These are phyloP conservation scores for Achlya hypogyna DNA, from an alignment of 352 stramenopile genomes.

Conservation along the genomic window DNA sequence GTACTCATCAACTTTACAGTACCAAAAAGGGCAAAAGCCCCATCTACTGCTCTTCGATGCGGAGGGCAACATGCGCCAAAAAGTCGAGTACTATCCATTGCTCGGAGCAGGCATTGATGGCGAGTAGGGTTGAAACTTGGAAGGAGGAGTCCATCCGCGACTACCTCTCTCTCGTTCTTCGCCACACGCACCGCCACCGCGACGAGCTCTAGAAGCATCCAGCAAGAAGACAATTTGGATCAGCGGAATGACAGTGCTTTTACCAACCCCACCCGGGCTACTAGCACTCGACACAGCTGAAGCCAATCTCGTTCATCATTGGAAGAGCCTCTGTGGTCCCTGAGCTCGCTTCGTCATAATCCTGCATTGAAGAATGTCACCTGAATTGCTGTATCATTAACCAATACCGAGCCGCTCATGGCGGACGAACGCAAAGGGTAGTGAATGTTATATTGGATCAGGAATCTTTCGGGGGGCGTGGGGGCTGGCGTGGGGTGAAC, in stretches of 20 bases:
- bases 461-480: background rate
- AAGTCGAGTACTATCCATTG: slow-evolving; percentile 4
- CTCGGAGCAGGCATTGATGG: background rate
- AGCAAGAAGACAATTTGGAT: no score
- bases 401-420: no score
- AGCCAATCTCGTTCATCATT: background rate
- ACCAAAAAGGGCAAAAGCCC: background rate
- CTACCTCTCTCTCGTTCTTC: background rate
- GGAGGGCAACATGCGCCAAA: background rate
- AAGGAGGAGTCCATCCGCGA: background rate
- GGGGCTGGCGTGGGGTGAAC: slow-evolving; percentile 4
- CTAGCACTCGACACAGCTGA: background rate
- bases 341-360: background rate
- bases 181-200: background rate
- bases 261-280: background rate
- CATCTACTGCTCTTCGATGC: background rate
- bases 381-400: background rate
- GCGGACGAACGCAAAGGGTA: no score
- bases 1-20: background rate
- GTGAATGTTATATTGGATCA: no score
- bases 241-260: background rate
- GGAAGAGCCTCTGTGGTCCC: background rate
- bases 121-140: slow-evolving; percentile 6
- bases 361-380: background rate
- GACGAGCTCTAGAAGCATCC: background rate